Evolutionary conservation across 169 alveolate genomes (phyloP).

Genomic region (Blepharisma undulans): DNA sequence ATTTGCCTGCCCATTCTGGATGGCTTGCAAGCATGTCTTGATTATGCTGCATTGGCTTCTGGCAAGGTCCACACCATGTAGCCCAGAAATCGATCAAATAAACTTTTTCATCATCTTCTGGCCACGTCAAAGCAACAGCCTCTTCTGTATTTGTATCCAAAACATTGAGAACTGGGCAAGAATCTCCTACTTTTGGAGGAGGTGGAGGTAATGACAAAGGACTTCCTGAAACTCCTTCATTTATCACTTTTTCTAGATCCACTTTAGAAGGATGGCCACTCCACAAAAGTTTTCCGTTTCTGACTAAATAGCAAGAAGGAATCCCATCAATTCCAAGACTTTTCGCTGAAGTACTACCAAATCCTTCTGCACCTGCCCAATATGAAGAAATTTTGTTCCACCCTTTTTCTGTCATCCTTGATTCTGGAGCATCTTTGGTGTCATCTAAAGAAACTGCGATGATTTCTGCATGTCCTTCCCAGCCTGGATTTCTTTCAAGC

Average conservation of each 20-base stretch:
- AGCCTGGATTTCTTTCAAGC: conserved; percentile 33
- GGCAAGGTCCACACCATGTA: background rate
- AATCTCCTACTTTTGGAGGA: background rate
- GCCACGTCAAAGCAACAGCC: background rate
- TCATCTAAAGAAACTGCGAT: conserved; percentile 40
- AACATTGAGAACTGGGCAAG: background rate
- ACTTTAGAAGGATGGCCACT: conserved; percentile 3
- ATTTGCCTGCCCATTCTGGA: no score
- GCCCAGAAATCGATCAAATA: background rate
- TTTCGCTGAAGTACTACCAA: background rate
- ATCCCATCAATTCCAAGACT: background rate
- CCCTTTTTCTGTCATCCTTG: conserved; percentile 1
- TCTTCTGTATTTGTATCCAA: background rate
- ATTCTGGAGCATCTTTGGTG: background rate
- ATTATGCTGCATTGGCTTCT: background rate
- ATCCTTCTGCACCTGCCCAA: background rate
- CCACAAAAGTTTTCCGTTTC: background rate
- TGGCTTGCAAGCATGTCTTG: no score
- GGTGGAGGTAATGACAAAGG: background rate
- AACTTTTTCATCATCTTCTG: background rate
- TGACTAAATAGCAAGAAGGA: background rate
- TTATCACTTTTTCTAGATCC: conserved; percentile 1
- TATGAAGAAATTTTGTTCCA: background rate
- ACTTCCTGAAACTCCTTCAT: background rate
- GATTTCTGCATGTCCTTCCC: conserved; percentile 37